Evolutionary conservation across 306 rosid genomes (phyloP).

Genomic region (Aeschynomene evenia): DNA sequence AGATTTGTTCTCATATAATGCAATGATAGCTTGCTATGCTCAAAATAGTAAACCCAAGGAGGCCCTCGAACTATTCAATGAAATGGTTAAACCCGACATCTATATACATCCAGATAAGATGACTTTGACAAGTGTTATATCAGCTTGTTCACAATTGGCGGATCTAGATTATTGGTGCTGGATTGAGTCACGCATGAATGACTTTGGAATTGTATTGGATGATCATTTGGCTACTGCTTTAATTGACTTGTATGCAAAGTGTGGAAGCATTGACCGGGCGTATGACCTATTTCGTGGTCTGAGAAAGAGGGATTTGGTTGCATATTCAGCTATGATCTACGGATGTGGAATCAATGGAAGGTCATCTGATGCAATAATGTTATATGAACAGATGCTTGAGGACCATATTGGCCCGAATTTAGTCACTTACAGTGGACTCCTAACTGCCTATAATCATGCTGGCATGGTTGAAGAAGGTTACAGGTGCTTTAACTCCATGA

Average conservation of each 20-base stretch:
- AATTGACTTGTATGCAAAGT: slow-evolving; percentile 70
- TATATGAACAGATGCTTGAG: slow-evolving; percentile 60
- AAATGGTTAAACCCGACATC: slow-evolving; percentile 44
- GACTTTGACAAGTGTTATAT: slow-evolving; percentile 67
- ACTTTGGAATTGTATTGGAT: slow-evolving; percentile 59
- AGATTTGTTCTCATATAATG: slow-evolving; percentile 49
- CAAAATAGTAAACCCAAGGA: slow-evolving; percentile 67
- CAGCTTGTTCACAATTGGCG: slow-evolving; percentile 72
- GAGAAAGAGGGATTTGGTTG: slow-evolving; percentile 60
- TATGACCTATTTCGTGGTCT: slow-evolving; percentile 52
- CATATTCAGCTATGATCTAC: slow-evolving; percentile 82
- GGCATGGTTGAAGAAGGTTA: slow-evolving; percentile 75
- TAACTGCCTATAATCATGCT: slow-evolving; percentile 69
- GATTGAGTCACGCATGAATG: slow-evolving; percentile 52
- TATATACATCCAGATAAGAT: slow-evolving; percentile 57
- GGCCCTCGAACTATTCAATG: slow-evolving; percentile 62
- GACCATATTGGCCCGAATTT: slow-evolving; percentile 52
- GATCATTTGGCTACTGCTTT: slow-evolving; percentile 77
- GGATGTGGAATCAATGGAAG: slow-evolving; percentile 79
- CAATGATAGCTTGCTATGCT: slow-evolving; percentile 76
- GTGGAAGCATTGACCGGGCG: slow-evolving; percentile 67
- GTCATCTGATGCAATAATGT: slow-evolving; percentile 49
- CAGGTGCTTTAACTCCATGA: slow-evolving; percentile 58
- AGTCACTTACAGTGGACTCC: slow-evolving; percentile 60
- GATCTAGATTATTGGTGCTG: slow-evolving; percentile 47